These are phyloP conservation scores for Scheffersomyces cryptocercus DNA, from an alignment of 1,139 yeast species.

Conservation along the genomic window DNA sequence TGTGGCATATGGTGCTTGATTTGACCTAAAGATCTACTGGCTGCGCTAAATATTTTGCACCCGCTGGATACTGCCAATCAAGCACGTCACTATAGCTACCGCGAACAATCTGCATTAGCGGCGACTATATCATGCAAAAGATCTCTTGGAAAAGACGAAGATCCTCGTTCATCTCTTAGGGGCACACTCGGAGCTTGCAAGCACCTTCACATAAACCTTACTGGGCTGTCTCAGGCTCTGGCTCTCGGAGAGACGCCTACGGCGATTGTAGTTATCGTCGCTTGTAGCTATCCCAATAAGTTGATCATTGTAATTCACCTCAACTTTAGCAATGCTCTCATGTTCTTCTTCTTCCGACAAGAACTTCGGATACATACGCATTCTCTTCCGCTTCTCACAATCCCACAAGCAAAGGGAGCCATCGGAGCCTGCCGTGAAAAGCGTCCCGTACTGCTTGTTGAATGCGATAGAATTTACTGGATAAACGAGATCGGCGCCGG, in stretches of 20 bases:
- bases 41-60: too few species aligned
- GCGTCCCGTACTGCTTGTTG: conserved; percentile 44
- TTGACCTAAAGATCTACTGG: too few species aligned
- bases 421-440: conserved; percentile 83
- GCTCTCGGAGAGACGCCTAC: conserved; percentile 14
- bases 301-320: conserved; percentile 28
- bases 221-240: conserved; percentile 11
- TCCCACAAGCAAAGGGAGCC: conserved; percentile 81
- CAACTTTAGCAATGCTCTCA: conserved; percentile 51
- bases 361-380: conserved; percentile 57
- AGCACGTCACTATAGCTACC: too few species aligned
- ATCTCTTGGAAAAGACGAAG: too few species aligned
- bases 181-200: not conserved
- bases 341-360: conserved; percentile 10
- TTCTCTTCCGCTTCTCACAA: conserved; percentile 58
- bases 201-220: conserved; percentile 10
- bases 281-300: conserved; percentile 62
- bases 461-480: conserved; percentile 75
- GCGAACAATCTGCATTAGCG: too few species aligned
- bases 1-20: too few species aligned
- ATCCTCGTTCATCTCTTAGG: not conserved
- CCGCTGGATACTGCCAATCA: too few species aligned
- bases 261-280: conserved; percentile 44
- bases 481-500: conserved; percentile 62
- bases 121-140: too few species aligned